A percentile compares a stretch with the other conserved stretches of the same genome.
Evolutionary conservation across 345 rosid genomes (phyloP).

Genomic region (Triadica sebifera): DNA sequence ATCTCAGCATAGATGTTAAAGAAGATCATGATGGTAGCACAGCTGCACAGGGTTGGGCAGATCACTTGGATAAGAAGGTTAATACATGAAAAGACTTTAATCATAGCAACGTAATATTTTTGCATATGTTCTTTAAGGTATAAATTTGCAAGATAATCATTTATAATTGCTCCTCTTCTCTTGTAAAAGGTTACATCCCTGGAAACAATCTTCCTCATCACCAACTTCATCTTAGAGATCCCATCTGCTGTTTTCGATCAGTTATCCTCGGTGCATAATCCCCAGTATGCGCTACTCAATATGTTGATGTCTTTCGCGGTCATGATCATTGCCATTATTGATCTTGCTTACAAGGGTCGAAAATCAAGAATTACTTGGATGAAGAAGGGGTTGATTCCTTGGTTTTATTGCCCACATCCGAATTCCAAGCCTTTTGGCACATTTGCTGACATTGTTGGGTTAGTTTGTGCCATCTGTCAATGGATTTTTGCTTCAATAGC

Average conservation of each 20-base stretch:
- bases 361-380: neutral
- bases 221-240: constrained; percentile 17
- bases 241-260: constrained; percentile 16
- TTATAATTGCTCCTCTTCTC: no score
- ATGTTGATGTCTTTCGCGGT: constrained; percentile 13
- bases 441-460: neutral
- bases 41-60: neutral
- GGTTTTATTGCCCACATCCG: constrained; percentile 2
- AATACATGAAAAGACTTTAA: no score
- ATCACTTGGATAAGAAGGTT: neutral
- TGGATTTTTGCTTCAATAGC: neutral
- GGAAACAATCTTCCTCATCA: constrained; percentile 3
- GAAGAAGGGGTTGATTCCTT: constrained; percentile 1
- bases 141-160: no score
- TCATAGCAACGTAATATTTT: no score
- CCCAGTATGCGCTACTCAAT: neutral
- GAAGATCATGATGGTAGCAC: neutral
- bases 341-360: constrained; percentile 4
- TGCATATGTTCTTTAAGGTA: no score
- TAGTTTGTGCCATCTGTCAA: neutral
- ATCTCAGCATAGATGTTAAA: neutral
- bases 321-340: constrained; percentile 6
- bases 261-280: constrained; percentile 15
- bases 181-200: neutral
- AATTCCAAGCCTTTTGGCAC: neutral